Conservation (phyloP, 805 yeast genomes). For the Yarrowia deformans region DNA sequence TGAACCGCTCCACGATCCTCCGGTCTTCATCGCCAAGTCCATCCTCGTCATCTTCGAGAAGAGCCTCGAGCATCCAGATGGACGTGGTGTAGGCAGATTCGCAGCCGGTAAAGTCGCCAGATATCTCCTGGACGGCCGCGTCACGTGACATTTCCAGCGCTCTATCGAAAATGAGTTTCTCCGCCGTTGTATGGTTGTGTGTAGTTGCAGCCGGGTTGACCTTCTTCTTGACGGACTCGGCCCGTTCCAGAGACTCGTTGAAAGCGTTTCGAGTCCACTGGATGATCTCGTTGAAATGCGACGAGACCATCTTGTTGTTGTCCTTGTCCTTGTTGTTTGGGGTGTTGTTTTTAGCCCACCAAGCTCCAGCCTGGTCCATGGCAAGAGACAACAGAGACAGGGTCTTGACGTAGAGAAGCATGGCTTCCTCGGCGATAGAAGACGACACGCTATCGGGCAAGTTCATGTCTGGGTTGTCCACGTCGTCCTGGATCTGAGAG, state of each 20-base stretch:
- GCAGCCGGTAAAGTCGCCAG: constrained; percentile 74
- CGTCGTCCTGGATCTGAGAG: constrained; percentile 63
- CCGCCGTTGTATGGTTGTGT: constrained; percentile 59
- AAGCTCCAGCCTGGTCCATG: constrained; percentile 81
- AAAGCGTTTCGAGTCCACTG: constrained; percentile 92
- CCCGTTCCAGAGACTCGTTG: constrained; percentile 87
- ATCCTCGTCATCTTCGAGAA: constrained; percentile 60
- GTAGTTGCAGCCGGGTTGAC: constrained; percentile 48
- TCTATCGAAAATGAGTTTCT: constrained; percentile 86
- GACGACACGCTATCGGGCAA: constrained; percentile 47
- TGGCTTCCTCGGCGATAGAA: constrained; percentile 79
- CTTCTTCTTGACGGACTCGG: constrained; percentile 74
- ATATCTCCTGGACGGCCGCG: constrained; percentile 87
- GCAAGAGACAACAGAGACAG: constrained; percentile 83
- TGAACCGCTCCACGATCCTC: constrained; percentile 78
- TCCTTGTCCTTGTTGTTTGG: constrained; percentile 46
- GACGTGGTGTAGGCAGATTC: constrained; percentile 90
- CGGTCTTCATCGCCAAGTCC: constrained; percentile 73
- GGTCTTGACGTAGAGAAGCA: constrained; percentile 82
- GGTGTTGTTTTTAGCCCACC: constrained; percentile 72
- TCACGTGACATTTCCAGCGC: constrained; percentile 91
- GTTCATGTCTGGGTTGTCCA: constrained; percentile 41
- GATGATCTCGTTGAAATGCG: constrained; percentile 58
- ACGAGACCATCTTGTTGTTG: constrained; percentile 46
- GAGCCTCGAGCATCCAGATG: constrained; percentile 93